Evolutionary conservation across 805 yeast genomes (phyloP).

Genomic region (Nakazawaea wickerhamii): DNA sequence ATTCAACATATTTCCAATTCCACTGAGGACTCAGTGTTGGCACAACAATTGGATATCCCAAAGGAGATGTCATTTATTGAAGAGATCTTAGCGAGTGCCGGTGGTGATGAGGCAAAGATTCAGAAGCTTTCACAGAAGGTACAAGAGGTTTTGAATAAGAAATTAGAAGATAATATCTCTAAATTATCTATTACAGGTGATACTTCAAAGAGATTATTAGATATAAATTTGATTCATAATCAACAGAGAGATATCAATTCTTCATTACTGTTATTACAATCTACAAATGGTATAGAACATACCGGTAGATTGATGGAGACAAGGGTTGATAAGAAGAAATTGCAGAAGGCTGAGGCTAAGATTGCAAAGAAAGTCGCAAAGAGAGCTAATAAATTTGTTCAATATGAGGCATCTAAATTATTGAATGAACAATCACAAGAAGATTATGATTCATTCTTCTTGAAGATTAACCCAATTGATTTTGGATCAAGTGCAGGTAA

Average conservation of each 20-base stretch:
- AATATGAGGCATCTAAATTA: conserved; percentile 92
- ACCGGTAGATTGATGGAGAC: conserved; percentile 89
- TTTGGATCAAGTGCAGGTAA: conserved; percentile 89
- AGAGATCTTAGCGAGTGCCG: conserved; percentile 70
- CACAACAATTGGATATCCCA: conserved; percentile 62
- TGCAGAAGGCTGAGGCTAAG: conserved; percentile 95
- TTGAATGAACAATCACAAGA: conserved; percentile 57
- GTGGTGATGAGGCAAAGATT: conserved; percentile 62
- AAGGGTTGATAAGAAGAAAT: conserved; percentile 91
- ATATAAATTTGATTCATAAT: conserved; percentile 66
- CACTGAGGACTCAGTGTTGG: conserved; percentile 77
- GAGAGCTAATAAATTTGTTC: conserved; percentile 69
- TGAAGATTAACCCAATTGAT: conserved; percentile 92
- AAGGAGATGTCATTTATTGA: conserved; percentile 66
- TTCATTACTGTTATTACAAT: conserved; percentile 71
- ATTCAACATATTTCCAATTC: conserved; percentile 73
- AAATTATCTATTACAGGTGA: conserved; percentile 78
- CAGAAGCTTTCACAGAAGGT: conserved; percentile 41
- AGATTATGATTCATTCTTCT: conserved; percentile 91
- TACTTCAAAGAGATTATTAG: conserved; percentile 79
- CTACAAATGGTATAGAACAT: conserved; percentile 81
- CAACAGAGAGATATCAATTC: conserved; percentile 70
- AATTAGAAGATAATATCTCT: conserved; percentile 61
- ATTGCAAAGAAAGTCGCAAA: conserved; percentile 97
- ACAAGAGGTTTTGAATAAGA: conserved; percentile 42